phyloP scores from a whole-genome alignment of 257 asterid genomes.

The Solanum rostratum region DNA sequence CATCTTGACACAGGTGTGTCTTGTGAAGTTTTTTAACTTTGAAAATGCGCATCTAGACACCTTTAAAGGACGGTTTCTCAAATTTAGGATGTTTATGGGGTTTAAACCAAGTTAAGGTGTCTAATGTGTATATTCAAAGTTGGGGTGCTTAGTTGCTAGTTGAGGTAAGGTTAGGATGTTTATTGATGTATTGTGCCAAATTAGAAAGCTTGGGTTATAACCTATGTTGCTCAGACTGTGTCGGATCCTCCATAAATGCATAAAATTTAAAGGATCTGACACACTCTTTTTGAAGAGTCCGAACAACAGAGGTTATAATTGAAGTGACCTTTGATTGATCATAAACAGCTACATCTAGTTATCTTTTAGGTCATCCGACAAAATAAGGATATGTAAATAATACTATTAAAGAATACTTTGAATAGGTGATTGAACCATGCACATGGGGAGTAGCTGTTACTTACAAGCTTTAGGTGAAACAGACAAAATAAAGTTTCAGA shows the following conservation, averaged over 20 bases:
- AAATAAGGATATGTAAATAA: not conserved
- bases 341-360: not conserved
- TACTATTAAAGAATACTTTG: not conserved
- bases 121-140: not conserved
- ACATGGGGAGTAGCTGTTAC: not conserved
- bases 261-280: not conserved
- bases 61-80: not conserved
- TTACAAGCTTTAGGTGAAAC: not conserved
- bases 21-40: not conserved
- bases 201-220: not conserved
- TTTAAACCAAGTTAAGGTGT: not conserved
- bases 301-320: not conserved
- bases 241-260: not conserved
- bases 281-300: not conserved
- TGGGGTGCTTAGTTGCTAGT: not conserved
- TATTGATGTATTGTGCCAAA: not conserved
- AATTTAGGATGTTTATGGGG: not conserved
- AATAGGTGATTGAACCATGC: not conserved
- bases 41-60: not conserved
- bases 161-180: not conserved
- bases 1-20: not conserved
- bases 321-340: not conserved
- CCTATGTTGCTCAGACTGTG: not conserved
- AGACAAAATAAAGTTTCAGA: not conserved
- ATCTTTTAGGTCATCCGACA: not conserved